Evolutionary conservation across 176 grass and related monocot genomes (phyloP).

Genomic region (Oryza coarctata): DNA sequence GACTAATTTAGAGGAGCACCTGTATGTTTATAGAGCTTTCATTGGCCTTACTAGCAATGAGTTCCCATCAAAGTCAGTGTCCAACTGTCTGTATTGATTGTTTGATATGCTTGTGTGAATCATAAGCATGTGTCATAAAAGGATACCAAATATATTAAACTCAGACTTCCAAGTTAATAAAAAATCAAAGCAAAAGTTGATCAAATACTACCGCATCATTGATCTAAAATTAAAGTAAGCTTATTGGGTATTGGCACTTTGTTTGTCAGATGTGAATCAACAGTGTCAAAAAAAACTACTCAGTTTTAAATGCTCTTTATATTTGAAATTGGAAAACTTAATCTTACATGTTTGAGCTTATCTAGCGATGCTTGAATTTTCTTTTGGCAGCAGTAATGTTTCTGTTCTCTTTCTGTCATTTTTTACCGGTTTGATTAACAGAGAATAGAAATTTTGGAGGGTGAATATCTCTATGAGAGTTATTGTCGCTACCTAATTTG

Average conservation of each 20-base stretch:
- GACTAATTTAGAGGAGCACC: not conserved
- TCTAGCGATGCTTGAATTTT: not conserved
- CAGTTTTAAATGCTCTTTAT: conserved; percentile 9
- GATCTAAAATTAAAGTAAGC: conserved; percentile 17
- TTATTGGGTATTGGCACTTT: not conserved
- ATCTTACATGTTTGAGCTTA: not conserved
- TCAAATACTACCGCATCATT: conserved; percentile 7
- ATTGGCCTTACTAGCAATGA: not conserved
- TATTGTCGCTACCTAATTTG: not conserved
- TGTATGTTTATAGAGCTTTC: not conserved
- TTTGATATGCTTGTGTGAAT: not conserved
- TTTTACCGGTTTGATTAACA: not conserved
- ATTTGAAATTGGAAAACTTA: not conserved
- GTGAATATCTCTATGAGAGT: not conserved
- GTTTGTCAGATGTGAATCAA: not conserved
- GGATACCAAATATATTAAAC: conserved; percentile 12
- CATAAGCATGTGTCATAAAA: not conserved
- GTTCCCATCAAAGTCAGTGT: not conserved
- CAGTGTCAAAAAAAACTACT: not conserved
- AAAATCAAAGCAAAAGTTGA: conserved; percentile 18
- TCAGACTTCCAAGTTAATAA: not conserved
- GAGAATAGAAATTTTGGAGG: not conserved
- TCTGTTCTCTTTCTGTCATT: not conserved
- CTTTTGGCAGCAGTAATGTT: not conserved
- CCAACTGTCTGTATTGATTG: not conserved